These are phyloP conservation scores for Grigorovia yakushimaensis DNA, from an alignment of 805 yeast genomes.

Conservation along the genomic window DNA sequence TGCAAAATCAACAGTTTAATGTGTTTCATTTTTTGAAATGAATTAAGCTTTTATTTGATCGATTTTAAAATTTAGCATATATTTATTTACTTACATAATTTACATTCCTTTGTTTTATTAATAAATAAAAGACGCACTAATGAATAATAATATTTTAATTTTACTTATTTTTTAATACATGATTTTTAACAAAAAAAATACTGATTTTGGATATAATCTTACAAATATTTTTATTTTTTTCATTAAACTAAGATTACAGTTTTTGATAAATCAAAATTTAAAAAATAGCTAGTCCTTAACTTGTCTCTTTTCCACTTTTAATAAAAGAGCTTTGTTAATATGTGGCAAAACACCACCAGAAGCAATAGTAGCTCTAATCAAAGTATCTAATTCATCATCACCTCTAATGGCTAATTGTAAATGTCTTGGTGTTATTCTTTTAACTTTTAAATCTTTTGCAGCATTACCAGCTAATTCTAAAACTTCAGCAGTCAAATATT, in stretches of 20 bases:
- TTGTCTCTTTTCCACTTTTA: constrained; percentile 49
- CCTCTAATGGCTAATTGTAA: constrained; percentile 95
- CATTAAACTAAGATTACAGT: background rate
- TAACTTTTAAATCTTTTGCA: constrained; percentile 88
- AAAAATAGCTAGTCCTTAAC: background rate
- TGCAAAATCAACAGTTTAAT: no score
- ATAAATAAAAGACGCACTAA: background rate
- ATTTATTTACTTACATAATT: constrained; percentile 1
- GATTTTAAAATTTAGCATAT: background rate
- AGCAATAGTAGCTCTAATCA: constrained; percentile 91
- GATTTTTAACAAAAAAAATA: no score
- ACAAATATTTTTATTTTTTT: background rate
- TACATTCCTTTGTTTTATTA: background rate
- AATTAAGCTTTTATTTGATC: no score
- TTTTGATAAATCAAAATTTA: no score
- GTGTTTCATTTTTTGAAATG: no score
- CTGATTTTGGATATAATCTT: no score
- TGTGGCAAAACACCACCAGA: constrained; percentile 98
- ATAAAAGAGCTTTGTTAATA: constrained; percentile 70
- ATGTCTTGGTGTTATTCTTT: constrained; percentile 97
- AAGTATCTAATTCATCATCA: constrained; percentile 92
- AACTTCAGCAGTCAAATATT: constrained; percentile 93
- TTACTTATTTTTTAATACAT: no score
- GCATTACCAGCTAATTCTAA: constrained; percentile 98
- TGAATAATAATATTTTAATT: background rate